phyloP scores from a whole-genome alignment of 257 asterid genomes.

The Solanum habrochaites region DNA sequence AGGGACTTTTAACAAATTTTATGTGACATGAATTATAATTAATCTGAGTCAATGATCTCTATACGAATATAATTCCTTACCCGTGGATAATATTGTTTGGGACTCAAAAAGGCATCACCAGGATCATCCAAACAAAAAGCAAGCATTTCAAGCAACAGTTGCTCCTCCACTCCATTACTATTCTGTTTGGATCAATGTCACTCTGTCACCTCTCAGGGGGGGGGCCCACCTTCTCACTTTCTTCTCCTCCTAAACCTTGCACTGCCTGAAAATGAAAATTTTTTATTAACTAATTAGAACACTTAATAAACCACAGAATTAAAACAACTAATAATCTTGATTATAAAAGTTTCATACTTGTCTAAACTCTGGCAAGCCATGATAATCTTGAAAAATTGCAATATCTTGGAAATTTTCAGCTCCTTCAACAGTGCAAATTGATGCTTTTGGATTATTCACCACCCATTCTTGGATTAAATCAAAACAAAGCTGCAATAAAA shows the following conservation, averaged over 20 bases:
- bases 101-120: slow-evolving; percentile 70
- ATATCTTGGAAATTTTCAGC: slow-evolving; percentile 37
- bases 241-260: slow-evolving; percentile 83
- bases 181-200: slow-evolving; percentile 49
- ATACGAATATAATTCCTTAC: slow-evolving; percentile 13
- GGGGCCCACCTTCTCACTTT: too few relatives aligned
- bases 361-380: slow-evolving; percentile 75
- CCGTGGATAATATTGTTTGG: slow-evolving; percentile 89
- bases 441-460: slow-evolving; percentile 37
- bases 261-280: slow-evolving; percentile 45
- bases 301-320: neutral
- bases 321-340: neutral
- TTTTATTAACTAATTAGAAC: neutral
- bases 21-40: neutral
- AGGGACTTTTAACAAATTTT: neutral
- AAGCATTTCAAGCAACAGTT: slow-evolving; percentile 67
- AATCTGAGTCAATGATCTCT: neutral
- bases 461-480: slow-evolving; percentile 58
- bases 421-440: slow-evolving; percentile 55
- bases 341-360: slow-evolving; percentile 16
- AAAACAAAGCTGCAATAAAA: slow-evolving; percentile 39
- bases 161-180: slow-evolving; percentile 94
- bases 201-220: slow-evolving; percentile 67
- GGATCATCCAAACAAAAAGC: slow-evolving; percentile 84
- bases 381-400: slow-evolving; percentile 60